Evolutionary conservation across 192 early-diverging fungal species (phyloP).

Genomic region (Linnemannia exigua): DNA sequence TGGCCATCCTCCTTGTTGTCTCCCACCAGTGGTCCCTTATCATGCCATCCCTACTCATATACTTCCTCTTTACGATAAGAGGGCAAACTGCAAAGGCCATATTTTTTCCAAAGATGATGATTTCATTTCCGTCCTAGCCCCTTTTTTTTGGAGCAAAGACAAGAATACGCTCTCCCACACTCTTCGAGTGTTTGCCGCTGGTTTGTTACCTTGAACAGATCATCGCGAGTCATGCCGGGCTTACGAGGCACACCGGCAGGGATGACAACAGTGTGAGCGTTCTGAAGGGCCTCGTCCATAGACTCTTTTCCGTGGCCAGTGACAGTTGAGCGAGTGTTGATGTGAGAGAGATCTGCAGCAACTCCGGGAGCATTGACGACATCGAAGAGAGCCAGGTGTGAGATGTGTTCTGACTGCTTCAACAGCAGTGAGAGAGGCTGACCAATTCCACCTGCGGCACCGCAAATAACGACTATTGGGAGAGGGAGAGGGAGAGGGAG

Average conservation of each 20-base stretch:
- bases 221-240: conserved; percentile 98
- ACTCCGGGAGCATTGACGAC: conserved; percentile 98
- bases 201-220: conserved; percentile 94
- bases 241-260: conserved; percentile 69
- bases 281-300: conserved; percentile 59
- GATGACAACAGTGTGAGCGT: conserved; percentile 82
- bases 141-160: too few relatives aligned
- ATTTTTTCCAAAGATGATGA: too few relatives aligned
- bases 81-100: too few relatives aligned
- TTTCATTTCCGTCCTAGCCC: too few relatives aligned
- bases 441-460: conserved; percentile 95
- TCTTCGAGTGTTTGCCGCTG: too few relatives aligned
- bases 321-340: conserved; percentile 78
- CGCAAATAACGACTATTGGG: conserved; percentile 50
- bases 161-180: too few relatives aligned
- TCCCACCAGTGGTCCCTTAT: too few relatives aligned
- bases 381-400: conserved; percentile 91
- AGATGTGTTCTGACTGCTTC: conserved; percentile 88
- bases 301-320: conserved; percentile 62
- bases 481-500: not conserved
- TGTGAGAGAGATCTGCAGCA: conserved; percentile 93
- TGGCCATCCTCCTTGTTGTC: not conserved
- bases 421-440: conserved; percentile 95
- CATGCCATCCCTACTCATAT: too few relatives aligned
- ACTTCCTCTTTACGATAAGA: too few relatives aligned